phyloP scores from a whole-genome alignment of 148 eudicot species.

The Oxyria digyna region DNA sequence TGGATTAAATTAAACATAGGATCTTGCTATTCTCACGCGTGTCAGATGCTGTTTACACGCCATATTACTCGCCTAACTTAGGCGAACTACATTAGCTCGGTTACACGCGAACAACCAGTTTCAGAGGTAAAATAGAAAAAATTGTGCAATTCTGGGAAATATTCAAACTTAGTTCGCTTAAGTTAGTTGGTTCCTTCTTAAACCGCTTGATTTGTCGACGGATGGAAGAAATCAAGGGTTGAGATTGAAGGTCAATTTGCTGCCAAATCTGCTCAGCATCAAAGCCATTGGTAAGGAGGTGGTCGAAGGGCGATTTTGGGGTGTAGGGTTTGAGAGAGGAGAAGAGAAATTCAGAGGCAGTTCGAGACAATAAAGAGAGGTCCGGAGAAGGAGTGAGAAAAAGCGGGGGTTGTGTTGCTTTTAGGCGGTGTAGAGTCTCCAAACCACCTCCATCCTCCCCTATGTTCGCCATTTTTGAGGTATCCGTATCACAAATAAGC shows the following conservation, averaged over 20 bases:
- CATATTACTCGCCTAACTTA: too few species aligned
- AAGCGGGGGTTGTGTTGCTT: conserved; percentile 49
- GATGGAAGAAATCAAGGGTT: conserved; percentile 43
- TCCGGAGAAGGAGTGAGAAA: conserved; percentile 45
- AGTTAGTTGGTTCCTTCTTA: conserved; percentile 61
- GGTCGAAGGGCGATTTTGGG: conserved; percentile 55
- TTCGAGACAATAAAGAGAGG: conserved; percentile 43
- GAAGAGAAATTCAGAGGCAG: conserved; percentile 41
- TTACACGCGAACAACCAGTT: too few species aligned
- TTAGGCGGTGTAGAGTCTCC: conserved; percentile 45
- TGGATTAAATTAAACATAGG: too few species aligned
- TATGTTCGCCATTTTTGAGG: not conserved
- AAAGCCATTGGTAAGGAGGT: conserved; percentile 49
- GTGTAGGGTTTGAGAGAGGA: conserved; percentile 43
- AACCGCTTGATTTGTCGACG: conserved; percentile 42
- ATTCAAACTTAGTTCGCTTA: too few species aligned
- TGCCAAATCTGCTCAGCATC: conserved; percentile 95
- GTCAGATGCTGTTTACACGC: too few species aligned
- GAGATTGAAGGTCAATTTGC: conserved; percentile 70
- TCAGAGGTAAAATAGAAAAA: too few species aligned
- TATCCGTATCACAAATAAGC: not conserved
- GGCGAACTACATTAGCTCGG: too few species aligned
- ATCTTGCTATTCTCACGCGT: too few species aligned
- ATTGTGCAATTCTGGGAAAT: too few species aligned
- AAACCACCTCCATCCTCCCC: conserved; percentile 8